Percentiles rank a stretch among this genome's conserved stretches.
Evolutionary conservation across 2,329 filamentous ascomycete genomes (phyloP).

Genomic region (Teratosphaeriaceae sp.): DNA sequence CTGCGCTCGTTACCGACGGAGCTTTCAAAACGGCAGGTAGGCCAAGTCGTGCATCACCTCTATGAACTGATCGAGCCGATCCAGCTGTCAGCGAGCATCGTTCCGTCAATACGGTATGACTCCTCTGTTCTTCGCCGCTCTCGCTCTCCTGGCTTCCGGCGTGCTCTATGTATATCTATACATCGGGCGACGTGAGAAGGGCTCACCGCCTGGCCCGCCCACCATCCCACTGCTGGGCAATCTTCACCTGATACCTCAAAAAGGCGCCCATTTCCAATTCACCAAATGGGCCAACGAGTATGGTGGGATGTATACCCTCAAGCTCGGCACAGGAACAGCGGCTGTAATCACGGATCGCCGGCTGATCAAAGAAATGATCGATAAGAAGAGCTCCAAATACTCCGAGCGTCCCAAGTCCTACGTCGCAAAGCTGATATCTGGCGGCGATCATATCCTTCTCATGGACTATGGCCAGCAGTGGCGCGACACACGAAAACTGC

Average conservation of each 20-base stretch:
- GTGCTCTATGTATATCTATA: conserved; percentile 12
- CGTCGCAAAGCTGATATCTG: conserved; percentile 39
- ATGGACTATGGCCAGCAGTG: conserved; percentile 43
- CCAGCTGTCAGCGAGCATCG: not conserved
- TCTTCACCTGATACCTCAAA: conserved; percentile 33
- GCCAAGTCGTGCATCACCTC: not conserved
- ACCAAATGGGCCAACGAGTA: conserved; percentile 24
- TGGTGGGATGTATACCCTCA: conserved; percentile 28
- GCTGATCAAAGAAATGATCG: conserved; percentile 38
- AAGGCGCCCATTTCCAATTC: conserved; percentile 26
- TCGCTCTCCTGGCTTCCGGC: conserved; percentile 8
- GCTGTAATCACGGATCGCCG: conserved; percentile 37
- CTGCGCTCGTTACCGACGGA: no score
- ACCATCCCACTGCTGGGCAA: conserved; percentile 40
- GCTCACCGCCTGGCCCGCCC: conserved; percentile 31
- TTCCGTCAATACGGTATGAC: not conserved
- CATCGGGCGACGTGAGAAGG: conserved; percentile 16
- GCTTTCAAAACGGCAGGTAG: no score
- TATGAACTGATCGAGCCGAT: not conserved
- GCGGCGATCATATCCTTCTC: conserved; percentile 42
- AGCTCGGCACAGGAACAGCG: conserved; percentile 35
- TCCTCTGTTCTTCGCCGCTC: not conserved
- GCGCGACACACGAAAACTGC: conserved; percentile 40
- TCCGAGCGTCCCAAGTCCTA: conserved; percentile 33
- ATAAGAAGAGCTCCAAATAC: conserved; percentile 40